Conservation (phyloP, 2,329 filamentous ascomycete genomes). For the Didymosphaeria variabile region DNA sequence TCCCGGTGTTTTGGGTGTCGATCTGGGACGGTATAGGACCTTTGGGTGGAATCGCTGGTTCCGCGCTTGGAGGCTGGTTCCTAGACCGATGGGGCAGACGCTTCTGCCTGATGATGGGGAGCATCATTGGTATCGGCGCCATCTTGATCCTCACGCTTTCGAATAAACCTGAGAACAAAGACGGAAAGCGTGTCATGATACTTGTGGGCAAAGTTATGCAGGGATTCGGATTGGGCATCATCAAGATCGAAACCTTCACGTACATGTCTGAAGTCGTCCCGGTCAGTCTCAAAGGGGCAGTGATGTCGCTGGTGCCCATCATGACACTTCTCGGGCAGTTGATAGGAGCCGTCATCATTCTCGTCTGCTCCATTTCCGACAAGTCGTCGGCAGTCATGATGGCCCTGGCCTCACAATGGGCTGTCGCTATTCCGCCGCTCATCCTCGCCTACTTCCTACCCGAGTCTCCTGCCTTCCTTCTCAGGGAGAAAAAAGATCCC, state of each 20-base stretch:
- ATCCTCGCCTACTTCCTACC: constrained; percentile 56
- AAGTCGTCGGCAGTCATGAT: constrained; percentile 43
- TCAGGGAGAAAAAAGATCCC: constrained; percentile 48
- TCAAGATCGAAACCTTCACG: constrained; percentile 54
- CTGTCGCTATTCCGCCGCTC: constrained; percentile 49
- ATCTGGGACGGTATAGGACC: constrained; percentile 56
- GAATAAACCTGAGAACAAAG: constrained; percentile 38
- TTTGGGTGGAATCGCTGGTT: constrained; percentile 52
- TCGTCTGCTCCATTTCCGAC: constrained; percentile 29
- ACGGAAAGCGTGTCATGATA: constrained; percentile 50
- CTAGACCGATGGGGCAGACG: constrained; percentile 55
- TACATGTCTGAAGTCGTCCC: constrained; percentile 59
- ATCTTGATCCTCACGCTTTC: constrained; percentile 50
- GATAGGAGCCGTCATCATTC: constrained; percentile 55
- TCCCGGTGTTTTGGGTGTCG: constrained; percentile 56
- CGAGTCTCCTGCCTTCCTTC: constrained; percentile 59
- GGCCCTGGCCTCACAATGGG: constrained; percentile 53
- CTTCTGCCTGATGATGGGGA: constrained; percentile 47
- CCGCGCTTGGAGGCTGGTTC: constrained; percentile 50
- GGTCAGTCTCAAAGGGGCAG: constrained; percentile 53
- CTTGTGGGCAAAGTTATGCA: constrained; percentile 55
- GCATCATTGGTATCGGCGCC: constrained; percentile 49
- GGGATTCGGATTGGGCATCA: constrained; percentile 54
- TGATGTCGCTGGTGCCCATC: constrained; percentile 56
- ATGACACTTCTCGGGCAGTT: constrained; percentile 58